Conservation (phyloP, 345 rosid genomes). For the Populus deltoides region DNA sequence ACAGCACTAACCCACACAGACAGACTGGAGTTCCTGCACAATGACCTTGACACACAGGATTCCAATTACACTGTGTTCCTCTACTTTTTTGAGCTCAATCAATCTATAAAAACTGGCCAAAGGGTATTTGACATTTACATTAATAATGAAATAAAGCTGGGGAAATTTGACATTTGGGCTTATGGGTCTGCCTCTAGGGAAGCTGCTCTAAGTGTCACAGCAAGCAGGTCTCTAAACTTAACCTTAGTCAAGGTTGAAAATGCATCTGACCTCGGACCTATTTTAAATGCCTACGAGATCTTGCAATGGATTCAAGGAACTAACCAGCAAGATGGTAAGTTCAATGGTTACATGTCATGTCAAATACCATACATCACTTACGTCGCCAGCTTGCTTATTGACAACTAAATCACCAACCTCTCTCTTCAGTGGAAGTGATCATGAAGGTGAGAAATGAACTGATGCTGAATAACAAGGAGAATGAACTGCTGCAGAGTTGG, state of each 20-base stretch:
- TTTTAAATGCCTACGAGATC: constrained; percentile 64
- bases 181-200: constrained; percentile 37
- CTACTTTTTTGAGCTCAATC: constrained; percentile 59
- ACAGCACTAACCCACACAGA: constrained; percentile 36
- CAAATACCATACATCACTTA: neutral
- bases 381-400: neutral
- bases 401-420: neutral
- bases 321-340: constrained; percentile 42
- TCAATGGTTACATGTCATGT: neutral
- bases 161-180: constrained; percentile 41
- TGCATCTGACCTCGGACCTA: constrained; percentile 49
- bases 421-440: constrained; percentile 39
- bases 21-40: constrained; percentile 37
- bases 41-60: constrained; percentile 24
- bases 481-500: constrained; percentile 39
- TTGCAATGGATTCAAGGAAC: constrained; percentile 41
- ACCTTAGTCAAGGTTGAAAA: constrained; percentile 45
- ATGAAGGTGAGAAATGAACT: constrained; percentile 34
- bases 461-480: constrained; percentile 25
- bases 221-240: constrained; percentile 48
- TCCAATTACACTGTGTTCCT: constrained; percentile 49
- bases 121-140: constrained; percentile 52
- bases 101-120: constrained; percentile 31
- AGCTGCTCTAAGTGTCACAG: constrained; percentile 30
- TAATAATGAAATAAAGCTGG: constrained; percentile 27